Percentiles rank a stretch among this genome's conserved stretches.
These are phyloP conservation scores for Arthrobotrys sphaeroides DNA, from an alignment of 2,329 filamentous ascomycete genomes.

Conservation along the genomic window DNA sequence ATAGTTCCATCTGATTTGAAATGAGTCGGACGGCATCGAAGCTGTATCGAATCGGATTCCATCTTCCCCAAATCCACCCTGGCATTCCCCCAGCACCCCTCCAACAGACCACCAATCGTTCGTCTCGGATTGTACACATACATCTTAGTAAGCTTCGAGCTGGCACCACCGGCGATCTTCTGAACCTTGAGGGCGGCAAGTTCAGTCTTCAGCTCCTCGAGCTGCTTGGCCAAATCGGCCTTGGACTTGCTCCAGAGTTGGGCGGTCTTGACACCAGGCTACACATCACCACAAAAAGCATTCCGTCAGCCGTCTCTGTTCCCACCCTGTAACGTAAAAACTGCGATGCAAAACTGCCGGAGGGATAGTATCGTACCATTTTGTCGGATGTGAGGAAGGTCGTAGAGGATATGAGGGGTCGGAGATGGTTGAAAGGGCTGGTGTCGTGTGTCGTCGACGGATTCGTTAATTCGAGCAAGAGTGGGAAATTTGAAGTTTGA, in stretches of 20 bases:
- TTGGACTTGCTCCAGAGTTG: slow-evolving; percentile 99
- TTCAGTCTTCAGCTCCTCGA: slow-evolving; percentile 94
- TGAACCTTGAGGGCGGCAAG: slow-evolving; percentile 95
- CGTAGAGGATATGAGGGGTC: slow-evolving; percentile 1
- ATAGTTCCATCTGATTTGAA: not conserved
- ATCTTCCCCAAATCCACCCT: slow-evolving; percentile 50
- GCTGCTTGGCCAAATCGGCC: slow-evolving; percentile 95
- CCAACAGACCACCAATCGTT: not conserved
- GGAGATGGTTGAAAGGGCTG: slow-evolving; percentile 27
- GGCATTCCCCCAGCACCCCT: not conserved
- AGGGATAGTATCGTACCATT: slow-evolving; percentile 47
- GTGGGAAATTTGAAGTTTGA: slow-evolving; percentile 42
- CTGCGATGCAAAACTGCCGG: slow-evolving; percentile 19
- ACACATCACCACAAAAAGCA: slow-evolving; percentile 60
- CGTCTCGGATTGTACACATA: slow-evolving; percentile 66
- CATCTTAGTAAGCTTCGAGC: slow-evolving; percentile 98
- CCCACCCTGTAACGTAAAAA: slow-evolving; percentile 60
- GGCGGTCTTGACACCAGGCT: slow-evolving; percentile 87
- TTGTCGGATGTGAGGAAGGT: slow-evolving; percentile 47
- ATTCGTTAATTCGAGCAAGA: slow-evolving; percentile 39
- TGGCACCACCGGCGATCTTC: slow-evolving; percentile 92
- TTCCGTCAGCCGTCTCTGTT: slow-evolving; percentile 59
- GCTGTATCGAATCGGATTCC: not conserved
- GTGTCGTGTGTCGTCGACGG: slow-evolving; percentile 54
- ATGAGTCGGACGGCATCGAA: not conserved